Evolutionary conservation across 2,329 filamentous ascomycete species (phyloP), one percentile per base, ranked within the genome.

Genomic region (Cladosporium austrohemisphaericum): DNA sequence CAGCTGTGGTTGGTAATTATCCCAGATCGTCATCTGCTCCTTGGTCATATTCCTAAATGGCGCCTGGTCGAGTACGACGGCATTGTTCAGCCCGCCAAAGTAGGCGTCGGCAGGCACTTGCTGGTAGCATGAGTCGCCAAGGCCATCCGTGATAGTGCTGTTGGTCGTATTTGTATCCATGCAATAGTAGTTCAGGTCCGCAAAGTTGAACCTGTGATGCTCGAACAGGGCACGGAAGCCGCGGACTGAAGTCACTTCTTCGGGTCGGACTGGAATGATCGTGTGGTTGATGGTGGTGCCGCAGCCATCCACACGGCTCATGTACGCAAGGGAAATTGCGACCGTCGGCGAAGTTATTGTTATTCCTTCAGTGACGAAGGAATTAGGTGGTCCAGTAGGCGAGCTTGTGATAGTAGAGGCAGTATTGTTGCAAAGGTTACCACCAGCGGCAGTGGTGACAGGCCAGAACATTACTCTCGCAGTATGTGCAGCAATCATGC

Each of bases 141-240:
- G 38, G 4, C 32, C 35, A 16, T 59, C 50, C 19, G 55, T 51
- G n/a, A 55, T 49, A 1, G 48, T 55, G 20, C 26, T 56, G 18
- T 47, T 51, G 4, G 53, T 50, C 28, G 49, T 56, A 13, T 54
- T 52, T 6, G 50, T 37, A 11, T 46, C 46, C 18, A 50, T 45
- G 36, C 57, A 61, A 19, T 50, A 52, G 52, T 55, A 60, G 20
- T 61, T 61, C 14, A 61, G 47, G 35, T 61, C 57, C 8, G 50
- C 55, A 26, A 52, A 57, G 18, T 57, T 53, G 48, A 60, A 61
- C 2, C 51, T 50, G 11, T 51, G 36, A 14, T 48, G 47, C 11
- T 36, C 32, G 37, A 49, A 58, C 0, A 52, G 18, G 8, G 52
- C 56, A 23, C 55, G 50, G 9, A 46, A 53, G 25, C 54, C 56